A percentile compares a stretch with the other conserved stretches of the same genome.
These are phyloP conservation scores for Heritiera fomes DNA, from an alignment of 345 rosid species.

Conservation along the genomic window DNA sequence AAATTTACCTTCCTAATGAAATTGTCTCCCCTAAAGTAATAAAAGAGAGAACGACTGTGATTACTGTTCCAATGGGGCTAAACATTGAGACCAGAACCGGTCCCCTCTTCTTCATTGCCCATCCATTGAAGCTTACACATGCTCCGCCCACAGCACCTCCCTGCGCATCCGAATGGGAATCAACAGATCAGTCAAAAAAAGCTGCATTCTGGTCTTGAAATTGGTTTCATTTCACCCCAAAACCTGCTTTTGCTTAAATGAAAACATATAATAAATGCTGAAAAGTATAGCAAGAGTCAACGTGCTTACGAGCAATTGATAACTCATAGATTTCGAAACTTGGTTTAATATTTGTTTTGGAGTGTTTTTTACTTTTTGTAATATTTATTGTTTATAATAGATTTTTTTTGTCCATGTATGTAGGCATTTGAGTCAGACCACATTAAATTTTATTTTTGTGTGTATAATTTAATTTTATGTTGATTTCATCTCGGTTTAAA, in stretches of 20 bases:
- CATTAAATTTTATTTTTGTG: too few relatives aligned
- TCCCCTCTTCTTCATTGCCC: conserved; percentile 94
- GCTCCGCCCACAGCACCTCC: conserved; percentile 68
- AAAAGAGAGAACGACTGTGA: conserved; percentile 61
- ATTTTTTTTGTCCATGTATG: too few relatives aligned
- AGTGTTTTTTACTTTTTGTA: too few relatives aligned
- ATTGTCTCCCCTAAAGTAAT: conserved; percentile 61
- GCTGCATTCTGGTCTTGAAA: not conserved
- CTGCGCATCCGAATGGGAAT: conserved; percentile 33
- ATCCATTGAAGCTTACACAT: conserved; percentile 80
- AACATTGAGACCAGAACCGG: conserved; percentile 89
- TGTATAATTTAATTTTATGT: too few relatives aligned
- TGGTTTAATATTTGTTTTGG: too few relatives aligned
- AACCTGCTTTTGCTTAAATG: not conserved
- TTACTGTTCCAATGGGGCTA: conserved; percentile 69
- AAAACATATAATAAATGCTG: not conserved
- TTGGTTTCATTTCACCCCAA: not conserved
- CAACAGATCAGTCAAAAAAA: not conserved
- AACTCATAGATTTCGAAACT: too few relatives aligned
- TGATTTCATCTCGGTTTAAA: too few relatives aligned
- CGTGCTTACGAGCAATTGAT: too few relatives aligned
- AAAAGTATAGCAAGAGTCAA: not conserved
- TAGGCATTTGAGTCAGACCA: too few relatives aligned
- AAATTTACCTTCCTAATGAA: conserved; percentile 63
- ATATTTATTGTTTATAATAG: too few relatives aligned